Conservation (phyloP, 768 basidiomycete genomes). For the Cystobasidium ongulense region DNA sequence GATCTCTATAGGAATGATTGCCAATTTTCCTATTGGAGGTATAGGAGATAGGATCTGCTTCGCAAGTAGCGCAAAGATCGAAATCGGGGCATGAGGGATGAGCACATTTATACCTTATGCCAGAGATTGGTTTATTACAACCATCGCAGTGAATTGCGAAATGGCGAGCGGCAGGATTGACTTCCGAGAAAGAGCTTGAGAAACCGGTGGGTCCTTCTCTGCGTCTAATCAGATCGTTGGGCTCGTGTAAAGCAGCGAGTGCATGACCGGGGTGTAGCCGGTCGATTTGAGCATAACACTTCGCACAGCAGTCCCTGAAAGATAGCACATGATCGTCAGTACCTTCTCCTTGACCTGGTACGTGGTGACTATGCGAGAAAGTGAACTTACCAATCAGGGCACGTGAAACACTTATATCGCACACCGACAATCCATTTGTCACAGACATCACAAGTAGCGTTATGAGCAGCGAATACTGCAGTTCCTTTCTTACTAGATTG, state of each 20-base stretch:
- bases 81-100: constrained; percentile 68
- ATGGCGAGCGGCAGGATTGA: constrained; percentile 31
- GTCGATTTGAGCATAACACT: constrained; percentile 63
- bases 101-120: constrained; percentile 77
- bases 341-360: neutral
- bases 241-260: constrained; percentile 58
- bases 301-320: constrained; percentile 55
- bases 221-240: constrained; percentile 49
- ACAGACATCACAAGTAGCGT: constrained; percentile 68
- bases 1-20: constrained; percentile 58
- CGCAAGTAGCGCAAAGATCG: constrained; percentile 70
- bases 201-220: neutral
- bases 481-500: constrained; percentile 44
- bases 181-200: neutral
- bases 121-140: constrained; percentile 55
- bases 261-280: constrained; percentile 70
- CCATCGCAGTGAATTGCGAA: constrained; percentile 53
- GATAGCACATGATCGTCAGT: neutral
- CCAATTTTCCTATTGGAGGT: constrained; percentile 48
- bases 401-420: constrained; percentile 63
- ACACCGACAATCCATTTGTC: constrained; percentile 61
- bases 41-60: constrained; percentile 55
- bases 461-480: constrained; percentile 46
- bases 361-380: neutral
- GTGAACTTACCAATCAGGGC: constrained; percentile 59